Percentiles rank a stretch among this genome's conserved stretches.
These are phyloP conservation scores for Staphylotrichum tortipilum DNA, from an alignment of 495 filamentous ascomycete species.

Conservation along the genomic window DNA sequence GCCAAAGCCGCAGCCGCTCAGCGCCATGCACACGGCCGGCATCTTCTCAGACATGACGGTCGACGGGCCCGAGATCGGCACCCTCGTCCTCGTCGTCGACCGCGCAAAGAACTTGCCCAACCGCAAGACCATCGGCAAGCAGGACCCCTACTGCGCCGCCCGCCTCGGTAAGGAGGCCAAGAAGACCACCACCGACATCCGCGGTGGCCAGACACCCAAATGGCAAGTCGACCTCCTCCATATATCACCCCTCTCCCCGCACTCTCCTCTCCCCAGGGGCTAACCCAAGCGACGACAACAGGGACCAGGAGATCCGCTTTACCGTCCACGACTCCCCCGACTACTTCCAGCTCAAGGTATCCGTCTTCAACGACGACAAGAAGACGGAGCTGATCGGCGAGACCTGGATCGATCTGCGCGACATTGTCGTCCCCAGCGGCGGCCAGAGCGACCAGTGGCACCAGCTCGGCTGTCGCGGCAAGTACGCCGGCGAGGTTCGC, in stretches of 20 bases:
- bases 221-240: conserved; percentile 52
- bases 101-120: conserved; percentile 94
- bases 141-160: conserved; percentile 94
- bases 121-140: conserved; percentile 92
- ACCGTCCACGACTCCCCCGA: conserved; percentile 93
- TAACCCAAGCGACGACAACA: conserved; percentile 27
- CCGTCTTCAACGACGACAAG: conserved; percentile 96
- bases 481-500: conserved; percentile 89
- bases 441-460: conserved; percentile 94
- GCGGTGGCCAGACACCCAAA: conserved; percentile 90
- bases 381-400: conserved; percentile 94
- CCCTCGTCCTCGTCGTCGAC: conserved; percentile 84
- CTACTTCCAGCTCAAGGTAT: conserved; percentile 88
- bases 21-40: conserved; percentile 69
- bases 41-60: conserved; percentile 94
- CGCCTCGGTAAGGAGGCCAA: conserved; percentile 94
- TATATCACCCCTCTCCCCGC: no score
- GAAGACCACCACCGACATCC: conserved; percentile 89
- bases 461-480: conserved; percentile 70
- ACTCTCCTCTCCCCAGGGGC: no score
- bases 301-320: conserved; percentile 97
- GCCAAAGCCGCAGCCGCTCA: conserved; percentile 34
- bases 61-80: conserved; percentile 91
- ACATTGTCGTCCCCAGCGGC: conserved; percentile 74
- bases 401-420: conserved; percentile 72